A percentile compares a stretch with the other conserved stretches of the same genome.
phyloP scores from a whole-genome alignment of 2,329 filamentous ascomycete genomes.

The Arthrobotrys sinensis region DNA sequence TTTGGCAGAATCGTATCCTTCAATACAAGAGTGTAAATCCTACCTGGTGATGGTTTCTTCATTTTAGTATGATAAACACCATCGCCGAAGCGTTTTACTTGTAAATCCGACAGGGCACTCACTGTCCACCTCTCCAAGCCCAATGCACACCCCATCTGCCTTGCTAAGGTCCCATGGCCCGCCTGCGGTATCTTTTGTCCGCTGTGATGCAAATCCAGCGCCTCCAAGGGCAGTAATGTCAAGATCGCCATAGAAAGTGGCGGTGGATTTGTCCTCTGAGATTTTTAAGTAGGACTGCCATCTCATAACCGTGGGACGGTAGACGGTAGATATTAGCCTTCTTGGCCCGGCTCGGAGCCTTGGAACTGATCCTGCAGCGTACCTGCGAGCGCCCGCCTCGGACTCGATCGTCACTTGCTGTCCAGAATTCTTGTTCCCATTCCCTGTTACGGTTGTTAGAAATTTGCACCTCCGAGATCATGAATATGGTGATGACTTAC shows the following conservation, averaged over 20 bases:
- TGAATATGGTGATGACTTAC: neutral
- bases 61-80: neutral
- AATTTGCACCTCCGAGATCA: neutral
- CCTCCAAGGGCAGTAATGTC: slow-evolving; percentile 83
- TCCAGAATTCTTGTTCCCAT: slow-evolving; percentile 46
- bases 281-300: slow-evolving; percentile 70
- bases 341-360: neutral
- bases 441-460: slow-evolving; percentile 31
- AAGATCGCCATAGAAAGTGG: slow-evolving; percentile 77
- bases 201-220: slow-evolving; percentile 85
- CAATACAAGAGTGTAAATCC: slow-evolving; percentile 79
- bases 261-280: slow-evolving; percentile 66
- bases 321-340: neutral
- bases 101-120: slow-evolving; percentile 31
- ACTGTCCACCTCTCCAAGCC: slow-evolving; percentile 58
- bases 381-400: slow-evolving; percentile 55
- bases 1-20: slow-evolving; percentile 75
- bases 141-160: slow-evolving; percentile 72
- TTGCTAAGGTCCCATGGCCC: slow-evolving; percentile 75
- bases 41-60: slow-evolving; percentile 12
- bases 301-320: neutral
- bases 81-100: neutral
- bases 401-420: slow-evolving; percentile 55
- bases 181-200: slow-evolving; percentile 74
- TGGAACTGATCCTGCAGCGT: neutral